Base-by-base conservation (phyloP, 208 protist genomes). In the Trypanosoma lewisi region DNA sequence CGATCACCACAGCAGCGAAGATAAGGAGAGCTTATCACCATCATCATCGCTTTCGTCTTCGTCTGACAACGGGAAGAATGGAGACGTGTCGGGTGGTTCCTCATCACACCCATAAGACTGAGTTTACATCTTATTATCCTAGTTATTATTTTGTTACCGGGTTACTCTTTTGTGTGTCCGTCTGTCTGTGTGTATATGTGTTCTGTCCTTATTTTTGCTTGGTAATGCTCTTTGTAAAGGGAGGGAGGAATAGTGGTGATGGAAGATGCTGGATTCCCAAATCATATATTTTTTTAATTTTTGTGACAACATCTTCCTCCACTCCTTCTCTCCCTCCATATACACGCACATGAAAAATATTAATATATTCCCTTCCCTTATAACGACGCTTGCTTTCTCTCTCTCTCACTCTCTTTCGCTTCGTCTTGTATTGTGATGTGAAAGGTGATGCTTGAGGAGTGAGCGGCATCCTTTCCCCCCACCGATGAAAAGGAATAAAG, bases 1-100 rank as follows among this genome's bases (percentile, higher is more conserved):
- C 65, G 67, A 60, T n/a, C 75, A 87, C 64, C 77, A 73, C 37
- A 93, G 85, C 60, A 73, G 53, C 19, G 73, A 85, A 6, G 83
- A 82, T 7, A 33, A n/a, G 1, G 39, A 44, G 11, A 70, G 64
- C 50, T 63, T 56, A 25, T 54, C 66, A 48, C 41, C 54, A 14
- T 34, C 28, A 30, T 52, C 48, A 16, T 52, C 48, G 23, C 23
- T 17, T 14, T 28, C 48, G 11, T 47, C 60, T 16, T 23, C 17
- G 47, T 37, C 28, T 8, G 53, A 27, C 17, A 44, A 11, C 5
- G n/a, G 36, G 8, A 63, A 28, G 6, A 36, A 37, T 23, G 33
- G 27, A 1, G 2, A 57, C 30, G 31, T 31, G 9, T 34, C 16
- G 31, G 33, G 27, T 2, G 23, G 23, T 27, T 9, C 33, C 30